Conservation (phyloP, 2,329 filamentous ascomycete genomes). For the Penicillium sp. region DNA sequence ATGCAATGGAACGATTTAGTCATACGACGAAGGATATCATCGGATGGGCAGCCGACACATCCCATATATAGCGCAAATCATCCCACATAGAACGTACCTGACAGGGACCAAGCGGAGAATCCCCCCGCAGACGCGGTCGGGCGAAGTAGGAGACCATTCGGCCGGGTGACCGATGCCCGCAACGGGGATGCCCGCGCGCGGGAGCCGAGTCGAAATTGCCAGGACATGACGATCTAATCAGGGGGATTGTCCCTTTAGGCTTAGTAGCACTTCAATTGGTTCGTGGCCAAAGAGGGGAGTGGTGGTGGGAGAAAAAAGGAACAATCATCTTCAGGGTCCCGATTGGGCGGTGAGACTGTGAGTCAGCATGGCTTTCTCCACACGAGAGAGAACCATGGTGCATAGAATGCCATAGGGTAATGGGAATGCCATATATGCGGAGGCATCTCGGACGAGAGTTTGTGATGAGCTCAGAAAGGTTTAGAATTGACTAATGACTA, state of each 20-base stretch:
- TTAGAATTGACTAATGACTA: too few relatives aligned
- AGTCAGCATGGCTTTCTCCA: conserved; percentile 26
- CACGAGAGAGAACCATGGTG: not conserved
- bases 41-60: not conserved
- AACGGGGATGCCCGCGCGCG: conserved; percentile 37
- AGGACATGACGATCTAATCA: conserved; percentile 29
- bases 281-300: conserved; percentile 1
- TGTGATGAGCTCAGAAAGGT: not conserved
- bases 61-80: conserved; percentile 15
- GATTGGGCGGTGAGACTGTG: conserved; percentile 28
- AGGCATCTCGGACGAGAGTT: conserved; percentile 12
- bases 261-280: conserved; percentile 2
- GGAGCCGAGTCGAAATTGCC: conserved; percentile 36
- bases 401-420: too few relatives aligned
- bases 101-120: conserved; percentile 22
- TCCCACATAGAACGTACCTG: conserved; percentile 30
- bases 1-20: not conserved
- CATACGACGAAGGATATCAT: conserved; percentile 4
- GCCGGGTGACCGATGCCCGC: conserved; percentile 33
- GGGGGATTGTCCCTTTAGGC: not conserved
- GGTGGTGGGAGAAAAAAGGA: conserved; percentile 1
- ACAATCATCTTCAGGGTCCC: conserved; percentile 16
- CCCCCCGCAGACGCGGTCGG: conserved; percentile 28
- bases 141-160: conserved; percentile 32
- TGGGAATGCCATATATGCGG: too few relatives aligned